Percentiles rank a stretch among this genome's conserved stretches.
These are phyloP conservation scores for Polytrichum commune DNA, from an alignment of 225 moss, liverwort and hornwort genomes.

Conservation along the genomic window DNA sequence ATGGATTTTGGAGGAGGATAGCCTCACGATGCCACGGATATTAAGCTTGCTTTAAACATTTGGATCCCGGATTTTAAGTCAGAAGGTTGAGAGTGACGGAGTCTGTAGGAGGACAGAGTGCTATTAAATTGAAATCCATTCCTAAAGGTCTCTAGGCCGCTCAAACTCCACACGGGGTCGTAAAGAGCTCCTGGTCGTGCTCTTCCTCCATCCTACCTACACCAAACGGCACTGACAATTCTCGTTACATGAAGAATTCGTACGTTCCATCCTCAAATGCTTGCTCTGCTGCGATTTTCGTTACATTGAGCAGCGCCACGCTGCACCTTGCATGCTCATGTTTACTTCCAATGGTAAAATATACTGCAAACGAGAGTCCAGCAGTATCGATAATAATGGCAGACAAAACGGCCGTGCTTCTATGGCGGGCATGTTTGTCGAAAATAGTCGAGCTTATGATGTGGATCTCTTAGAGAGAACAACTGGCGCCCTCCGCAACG, in stretches of 20 bases:
- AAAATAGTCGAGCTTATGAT: constrained; percentile 20
- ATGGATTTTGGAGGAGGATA: background rate
- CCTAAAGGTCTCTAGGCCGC: background rate
- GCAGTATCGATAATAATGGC: constrained; percentile 5
- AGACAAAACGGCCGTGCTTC: constrained; percentile 11
- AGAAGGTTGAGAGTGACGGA: background rate
- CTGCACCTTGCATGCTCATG: constrained; percentile 51
- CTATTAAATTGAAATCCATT: background rate
- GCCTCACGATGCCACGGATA: no score
- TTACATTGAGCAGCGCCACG: constrained; percentile 29
- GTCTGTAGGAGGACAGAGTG: background rate
- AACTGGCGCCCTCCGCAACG: constrained; percentile 12
- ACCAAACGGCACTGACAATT: constrained; percentile 8
- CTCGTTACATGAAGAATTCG: constrained; percentile 37
- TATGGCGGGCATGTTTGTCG: constrained; percentile 31
- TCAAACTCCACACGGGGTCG: background rate
- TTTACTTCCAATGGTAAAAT: constrained; percentile 50
- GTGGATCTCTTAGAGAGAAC: constrained; percentile 23
- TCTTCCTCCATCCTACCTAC: background rate
- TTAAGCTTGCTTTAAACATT: no score
- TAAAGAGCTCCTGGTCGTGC: constrained; percentile 4
- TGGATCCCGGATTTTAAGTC: background rate
- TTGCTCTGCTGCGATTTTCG: constrained; percentile 13
- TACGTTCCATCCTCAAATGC: constrained; percentile 20
- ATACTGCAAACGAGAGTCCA: constrained; percentile 31